Conservation (phyloP, 768 basidiomycete genomes). For the Suillus variegatus region DNA sequence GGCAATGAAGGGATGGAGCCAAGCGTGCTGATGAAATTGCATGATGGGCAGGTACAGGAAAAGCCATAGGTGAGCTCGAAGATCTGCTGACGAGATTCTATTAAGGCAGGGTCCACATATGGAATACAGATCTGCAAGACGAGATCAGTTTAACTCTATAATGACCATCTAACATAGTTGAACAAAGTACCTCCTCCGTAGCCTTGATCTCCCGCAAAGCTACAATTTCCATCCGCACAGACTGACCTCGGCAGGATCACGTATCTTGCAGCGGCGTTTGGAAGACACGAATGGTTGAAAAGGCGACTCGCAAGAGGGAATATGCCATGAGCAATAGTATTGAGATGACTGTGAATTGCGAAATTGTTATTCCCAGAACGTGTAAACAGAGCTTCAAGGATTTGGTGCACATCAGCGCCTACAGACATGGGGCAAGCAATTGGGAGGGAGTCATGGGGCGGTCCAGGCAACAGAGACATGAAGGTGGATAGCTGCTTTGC, state of each 20-base stretch:
- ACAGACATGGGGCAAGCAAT: constrained; percentile 37
- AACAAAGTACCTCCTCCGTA: constrained; percentile 64
- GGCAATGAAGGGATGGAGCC: constrained; percentile 42
- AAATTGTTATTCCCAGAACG: constrained; percentile 86
- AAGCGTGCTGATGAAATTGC: constrained; percentile 43
- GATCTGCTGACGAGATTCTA: constrained; percentile 59
- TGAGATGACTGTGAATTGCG: constrained; percentile 71
- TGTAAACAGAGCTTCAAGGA: constrained; percentile 40
- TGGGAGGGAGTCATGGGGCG: constrained; percentile 22
- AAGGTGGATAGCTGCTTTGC: constrained; percentile 36
- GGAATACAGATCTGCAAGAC: constrained; percentile 65
- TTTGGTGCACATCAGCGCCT: constrained; percentile 24
- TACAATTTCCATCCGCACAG: constrained; percentile 62
- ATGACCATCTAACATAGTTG: constrained; percentile 3
- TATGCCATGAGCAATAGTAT: constrained; percentile 69
- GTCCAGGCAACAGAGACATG: constrained; percentile 48
- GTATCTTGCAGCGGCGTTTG: constrained; percentile 71
- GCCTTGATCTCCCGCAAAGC: constrained; percentile 55
- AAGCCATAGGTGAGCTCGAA: constrained; percentile 69
- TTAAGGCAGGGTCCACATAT: constrained; percentile 77
- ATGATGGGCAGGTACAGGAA: constrained; percentile 60
- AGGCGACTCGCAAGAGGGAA: constrained; percentile 77
- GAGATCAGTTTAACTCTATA: not conserved
- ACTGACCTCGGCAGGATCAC: constrained; percentile 36
- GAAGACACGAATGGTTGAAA: constrained; percentile 82